A percentile compares a stretch with the other conserved stretches of the same genome.
These are phyloP conservation scores for Phycomyces blakesleeanus DNA, from an alignment of 192 early-diverging fungal species.

Conservation along the genomic window DNA sequence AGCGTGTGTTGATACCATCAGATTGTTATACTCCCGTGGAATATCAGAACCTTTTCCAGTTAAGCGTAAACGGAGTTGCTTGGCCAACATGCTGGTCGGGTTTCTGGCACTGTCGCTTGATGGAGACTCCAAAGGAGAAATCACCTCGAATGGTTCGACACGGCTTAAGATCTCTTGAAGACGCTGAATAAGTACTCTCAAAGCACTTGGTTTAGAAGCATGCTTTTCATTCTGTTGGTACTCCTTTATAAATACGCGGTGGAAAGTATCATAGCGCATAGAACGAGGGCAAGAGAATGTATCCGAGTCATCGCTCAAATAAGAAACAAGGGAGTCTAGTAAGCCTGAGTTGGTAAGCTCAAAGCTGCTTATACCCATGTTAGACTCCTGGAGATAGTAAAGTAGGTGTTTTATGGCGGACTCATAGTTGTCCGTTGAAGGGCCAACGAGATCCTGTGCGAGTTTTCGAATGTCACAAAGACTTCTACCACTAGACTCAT, in stretches of 20 bases:
- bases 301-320: conserved; percentile 31
- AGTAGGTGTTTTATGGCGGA: conserved; percentile 25
- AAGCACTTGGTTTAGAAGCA: conserved; percentile 27
- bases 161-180: conserved; percentile 72
- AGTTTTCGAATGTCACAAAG: conserved; percentile 7
- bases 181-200: conserved; percentile 54
- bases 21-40: conserved; percentile 43
- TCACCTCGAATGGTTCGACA: conserved; percentile 67
- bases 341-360: conserved; percentile 79
- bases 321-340: conserved; percentile 54
- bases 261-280: conserved; percentile 37
- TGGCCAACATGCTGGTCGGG: conserved; percentile 65
- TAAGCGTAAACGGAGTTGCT: conserved; percentile 67
- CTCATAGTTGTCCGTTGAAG: conserved; percentile 3
- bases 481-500: conserved; percentile 7
- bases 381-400: conserved; percentile 19
- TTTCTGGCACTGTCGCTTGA: conserved; percentile 32
- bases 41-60: conserved; percentile 49
- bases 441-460: background rate
- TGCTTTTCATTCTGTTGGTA: conserved; percentile 32
- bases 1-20: conserved; percentile 81
- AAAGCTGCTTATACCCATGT: conserved; percentile 64
- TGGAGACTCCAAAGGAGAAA: conserved; percentile 30
- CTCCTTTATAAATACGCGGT: conserved; percentile 54
- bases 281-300: background rate